Evolutionary conservation across 208 protist species (phyloP), one percentile per base, ranked within the genome.

Genomic region (Willaertia magna): DNA sequence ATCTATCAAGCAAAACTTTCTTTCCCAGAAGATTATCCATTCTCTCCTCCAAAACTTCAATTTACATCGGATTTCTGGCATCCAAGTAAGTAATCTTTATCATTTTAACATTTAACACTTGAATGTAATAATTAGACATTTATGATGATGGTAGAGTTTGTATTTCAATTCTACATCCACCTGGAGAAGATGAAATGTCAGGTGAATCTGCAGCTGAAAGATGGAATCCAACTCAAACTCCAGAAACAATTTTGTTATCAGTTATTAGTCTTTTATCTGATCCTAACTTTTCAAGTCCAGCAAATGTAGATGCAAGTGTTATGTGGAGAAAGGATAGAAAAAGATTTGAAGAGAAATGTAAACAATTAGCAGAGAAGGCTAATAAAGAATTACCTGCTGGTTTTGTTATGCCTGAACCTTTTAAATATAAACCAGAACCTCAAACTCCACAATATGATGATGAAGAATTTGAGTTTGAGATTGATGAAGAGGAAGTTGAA

Each of bases 151-250:
- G 97, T 4, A 88, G 90, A 26, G 96, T 99, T 75, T 99, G 98
- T 92, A 99, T 99, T 87, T 97, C 93, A 75, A 99, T 99, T 88
- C 93, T 99, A 44, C 97, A 99, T 87, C 92, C 96, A 12, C 97
- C 97, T 0, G 97, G 97, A 52, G 96, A 97, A 47, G 97, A 99
- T 89, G 94, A 94, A 86, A 94, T 94, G 89, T 96, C 94, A 83
- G 90, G 90, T 16, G 91, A 95, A 79, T 91, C 95, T 84, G 94
- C 12, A 26, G 94, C 96, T 93, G 97, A 98, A 93, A 92, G 96
- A 30, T 99, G 97, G 96, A 95, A 92, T 26, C 97, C 97, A 16
- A 93, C 97, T 26, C 96, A 98, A 87, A 96, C 95, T 0, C 93
- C 98, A 59, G 93, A 94, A 52, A 97, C 94, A 3, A 96, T 99